These are phyloP conservation scores for Odontarrhena argentea DNA, from an alignment of 345 rosid genomes.

Conservation along the genomic window DNA sequence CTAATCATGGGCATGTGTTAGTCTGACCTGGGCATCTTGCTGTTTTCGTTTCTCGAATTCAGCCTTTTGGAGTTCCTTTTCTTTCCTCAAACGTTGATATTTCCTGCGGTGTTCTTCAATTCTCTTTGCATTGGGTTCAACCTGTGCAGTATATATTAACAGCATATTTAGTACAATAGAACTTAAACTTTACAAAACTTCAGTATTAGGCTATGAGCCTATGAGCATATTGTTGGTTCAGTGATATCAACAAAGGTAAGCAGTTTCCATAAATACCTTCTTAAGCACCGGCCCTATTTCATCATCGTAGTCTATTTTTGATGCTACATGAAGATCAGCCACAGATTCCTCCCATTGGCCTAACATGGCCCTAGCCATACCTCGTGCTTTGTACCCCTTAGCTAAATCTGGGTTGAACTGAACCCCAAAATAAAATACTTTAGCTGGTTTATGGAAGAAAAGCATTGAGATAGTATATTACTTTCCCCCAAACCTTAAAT, in stretches of 20 bases:
- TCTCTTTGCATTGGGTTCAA: slow-evolving; percentile 76
- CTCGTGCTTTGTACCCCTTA: slow-evolving; percentile 80
- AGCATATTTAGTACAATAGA: slow-evolving; percentile 13
- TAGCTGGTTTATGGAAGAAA: slow-evolving; percentile 13
- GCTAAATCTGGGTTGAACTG: slow-evolving; percentile 91
- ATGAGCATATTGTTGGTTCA: neutral
- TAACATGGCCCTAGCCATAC: slow-evolving; percentile 76
- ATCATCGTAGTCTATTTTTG: slow-evolving; percentile 84
- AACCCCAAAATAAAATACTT: slow-evolving; percentile 29
- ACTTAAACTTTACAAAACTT: neutral
- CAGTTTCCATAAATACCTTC: slow-evolving; percentile 51
- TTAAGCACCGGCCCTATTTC: slow-evolving; percentile 65
- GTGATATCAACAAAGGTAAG: slow-evolving; percentile 23
- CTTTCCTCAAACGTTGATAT: slow-evolving; percentile 70
- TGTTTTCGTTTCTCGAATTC: slow-evolving; percentile 49
- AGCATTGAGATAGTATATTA: neutral
- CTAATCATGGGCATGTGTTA: slow-evolving; percentile 13
- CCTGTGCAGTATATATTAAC: slow-evolving; percentile 47
- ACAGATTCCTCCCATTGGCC: slow-evolving; percentile 86
- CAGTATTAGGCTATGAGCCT: slow-evolving; percentile 19
- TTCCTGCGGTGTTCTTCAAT: slow-evolving; percentile 73
- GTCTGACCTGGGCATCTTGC: slow-evolving; percentile 56
- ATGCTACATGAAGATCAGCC: slow-evolving; percentile 74
- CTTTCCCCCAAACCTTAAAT: slow-evolving; percentile 9
- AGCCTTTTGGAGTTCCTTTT: slow-evolving; percentile 58